A percentile compares a stretch with the other conserved stretches of the same genome.
These are phyloP conservation scores for Penicillium crystallinum DNA, from an alignment of 495 filamentous ascomycete genomes.

Conservation along the genomic window DNA sequence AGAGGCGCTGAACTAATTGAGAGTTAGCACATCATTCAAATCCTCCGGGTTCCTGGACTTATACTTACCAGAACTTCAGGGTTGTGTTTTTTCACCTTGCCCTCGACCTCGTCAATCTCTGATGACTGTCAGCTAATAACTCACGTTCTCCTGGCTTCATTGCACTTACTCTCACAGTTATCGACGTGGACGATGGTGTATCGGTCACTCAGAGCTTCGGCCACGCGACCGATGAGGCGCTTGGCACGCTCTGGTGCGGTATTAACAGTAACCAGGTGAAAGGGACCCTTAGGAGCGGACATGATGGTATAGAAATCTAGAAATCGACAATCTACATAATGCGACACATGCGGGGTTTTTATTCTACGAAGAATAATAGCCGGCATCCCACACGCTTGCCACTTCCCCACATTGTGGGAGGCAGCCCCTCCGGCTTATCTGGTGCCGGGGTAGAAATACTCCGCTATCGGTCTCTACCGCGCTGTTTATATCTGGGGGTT, in stretches of 20 bases:
- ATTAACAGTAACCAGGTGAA: constrained; percentile 62
- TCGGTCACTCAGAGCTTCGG: constrained; percentile 52
- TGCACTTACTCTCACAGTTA: constrained; percentile 51
- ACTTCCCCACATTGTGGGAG: constrained; percentile 21
- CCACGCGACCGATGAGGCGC: constrained; percentile 53
- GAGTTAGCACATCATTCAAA: constrained; percentile 4
- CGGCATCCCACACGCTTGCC: constrained; percentile 5
- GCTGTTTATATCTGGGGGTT: background rate
- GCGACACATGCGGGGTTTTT: constrained; percentile 15
- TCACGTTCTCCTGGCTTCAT: background rate
- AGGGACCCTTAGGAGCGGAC: constrained; percentile 52
- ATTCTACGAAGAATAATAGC: constrained; percentile 2
- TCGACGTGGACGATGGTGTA: constrained; percentile 56
- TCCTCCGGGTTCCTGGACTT: constrained; percentile 10
- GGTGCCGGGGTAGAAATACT: constrained; percentile 19
- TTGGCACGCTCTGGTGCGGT: constrained; percentile 62
- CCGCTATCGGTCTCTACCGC: constrained; percentile 4
- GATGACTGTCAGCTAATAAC: constrained; percentile 1
- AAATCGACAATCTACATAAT: background rate
- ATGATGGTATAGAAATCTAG: constrained; percentile 20
- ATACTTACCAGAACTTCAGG: constrained; percentile 47
- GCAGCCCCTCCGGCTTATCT: constrained; percentile 13
- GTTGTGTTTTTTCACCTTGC: constrained; percentile 44
- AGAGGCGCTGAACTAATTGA: constrained; percentile 55
- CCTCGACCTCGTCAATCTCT: constrained; percentile 50